phyloP scores from a whole-genome alignment of 306 rosid species.

The Potentilla sterilis region DNA sequence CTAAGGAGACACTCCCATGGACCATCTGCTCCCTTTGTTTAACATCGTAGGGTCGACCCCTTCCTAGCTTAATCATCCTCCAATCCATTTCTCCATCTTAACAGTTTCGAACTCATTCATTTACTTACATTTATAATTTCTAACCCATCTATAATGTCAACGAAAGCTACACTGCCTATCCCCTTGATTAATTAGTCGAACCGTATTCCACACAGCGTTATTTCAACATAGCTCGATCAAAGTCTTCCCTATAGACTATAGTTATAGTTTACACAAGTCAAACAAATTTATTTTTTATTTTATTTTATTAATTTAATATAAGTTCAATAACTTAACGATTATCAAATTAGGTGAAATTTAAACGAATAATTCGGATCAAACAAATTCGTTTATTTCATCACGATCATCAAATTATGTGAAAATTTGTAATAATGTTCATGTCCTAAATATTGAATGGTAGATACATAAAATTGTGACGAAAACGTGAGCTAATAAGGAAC shows the following conservation, averaged over 20 bases:
- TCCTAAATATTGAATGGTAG: too few relatives aligned
- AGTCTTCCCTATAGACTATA: neutral
- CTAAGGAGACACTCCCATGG: constrained; percentile 56
- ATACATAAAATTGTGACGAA: too few relatives aligned
- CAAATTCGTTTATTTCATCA: too few relatives aligned
- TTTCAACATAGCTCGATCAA: neutral
- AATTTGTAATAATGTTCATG: too few relatives aligned
- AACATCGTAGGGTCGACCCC: constrained; percentile 44
- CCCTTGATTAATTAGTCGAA: neutral
- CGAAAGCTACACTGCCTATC: constrained; percentile 16
- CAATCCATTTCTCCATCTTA: neutral
- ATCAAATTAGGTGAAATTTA: too few relatives aligned
- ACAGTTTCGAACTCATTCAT: neutral
- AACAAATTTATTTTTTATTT: too few relatives aligned
- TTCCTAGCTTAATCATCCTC: neutral
- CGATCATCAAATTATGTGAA: too few relatives aligned
- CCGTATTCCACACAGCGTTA: neutral
- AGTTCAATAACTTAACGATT: too few relatives aligned
- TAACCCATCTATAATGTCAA: constrained; percentile 1
- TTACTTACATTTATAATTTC: neutral
- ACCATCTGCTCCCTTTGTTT: constrained; percentile 51
- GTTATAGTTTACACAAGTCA: too few relatives aligned
- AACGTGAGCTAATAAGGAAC: too few relatives aligned
- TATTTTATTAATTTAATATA: too few relatives aligned
- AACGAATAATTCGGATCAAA: too few relatives aligned